Percentiles rank a stretch among this genome's conserved stretches.
Conservation (phyloP, 2,329 filamentous ascomycete species). For the Ramularia endophylla region DNA sequence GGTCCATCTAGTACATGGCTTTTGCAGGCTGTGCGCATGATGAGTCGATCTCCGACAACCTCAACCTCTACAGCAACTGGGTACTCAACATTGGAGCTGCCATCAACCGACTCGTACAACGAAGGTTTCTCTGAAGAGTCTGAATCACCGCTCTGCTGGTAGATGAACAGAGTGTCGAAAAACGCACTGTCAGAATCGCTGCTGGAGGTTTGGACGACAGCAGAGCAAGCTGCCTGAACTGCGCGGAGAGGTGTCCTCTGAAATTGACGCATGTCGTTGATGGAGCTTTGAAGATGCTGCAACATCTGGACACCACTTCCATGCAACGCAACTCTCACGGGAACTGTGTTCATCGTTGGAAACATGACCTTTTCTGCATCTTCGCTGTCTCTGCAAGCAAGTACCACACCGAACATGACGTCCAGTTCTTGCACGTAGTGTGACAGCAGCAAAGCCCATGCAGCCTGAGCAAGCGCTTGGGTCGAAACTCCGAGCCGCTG, state of each 20-base stretch:
- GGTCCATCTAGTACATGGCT: constrained; percentile 45
- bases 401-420: constrained; percentile 72
- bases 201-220: constrained; percentile 4
- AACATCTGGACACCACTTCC: constrained; percentile 61
- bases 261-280: constrained; percentile 59
- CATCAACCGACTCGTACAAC: constrained; percentile 59
- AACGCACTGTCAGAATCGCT: constrained; percentile 40
- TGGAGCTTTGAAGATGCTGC: constrained; percentile 65
- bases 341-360: constrained; percentile 87
- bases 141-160: constrained; percentile 49
- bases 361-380: constrained; percentile 65
- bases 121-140: constrained; percentile 8
- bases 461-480: constrained; percentile 69
- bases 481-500: constrained; percentile 61
- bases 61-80: constrained; percentile 80
- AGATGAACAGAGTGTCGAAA: constrained; percentile 62
- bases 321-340: constrained; percentile 66
- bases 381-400: constrained; percentile 77
- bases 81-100: constrained; percentile 68
- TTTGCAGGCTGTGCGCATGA: constrained; percentile 70
- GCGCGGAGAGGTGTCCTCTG: constrained; percentile 74
- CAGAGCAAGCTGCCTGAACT: constrained; percentile 47
- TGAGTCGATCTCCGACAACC: constrained; percentile 46
- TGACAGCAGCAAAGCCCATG: constrained; percentile 68
- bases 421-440: constrained; percentile 60